A percentile compares a stretch with the other conserved stretches of the same genome.
phyloP scores from a whole-genome alignment of 2,329 filamentous ascomycete species.

The Ceratocystis destructans region DNA sequence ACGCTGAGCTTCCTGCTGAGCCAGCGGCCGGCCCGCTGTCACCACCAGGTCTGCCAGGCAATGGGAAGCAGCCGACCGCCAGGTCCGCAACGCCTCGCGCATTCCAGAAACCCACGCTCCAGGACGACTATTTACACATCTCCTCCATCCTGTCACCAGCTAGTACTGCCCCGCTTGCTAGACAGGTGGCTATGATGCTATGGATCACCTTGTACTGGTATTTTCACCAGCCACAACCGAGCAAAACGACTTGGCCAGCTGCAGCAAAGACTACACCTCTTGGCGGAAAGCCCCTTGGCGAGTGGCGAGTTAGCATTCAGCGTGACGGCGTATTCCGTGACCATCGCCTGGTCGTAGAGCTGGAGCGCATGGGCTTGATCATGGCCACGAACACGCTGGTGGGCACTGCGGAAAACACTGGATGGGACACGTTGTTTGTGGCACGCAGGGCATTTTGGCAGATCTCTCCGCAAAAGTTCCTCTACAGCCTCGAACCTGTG shows the following conservation, averaged over 20 bases:
- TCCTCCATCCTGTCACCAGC: constrained; percentile 81
- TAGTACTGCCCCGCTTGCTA: constrained; percentile 66
- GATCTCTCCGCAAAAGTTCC: constrained; percentile 69
- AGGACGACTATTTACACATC: constrained; percentile 74
- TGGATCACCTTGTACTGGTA: constrained; percentile 96
- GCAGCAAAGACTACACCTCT: constrained; percentile 52
- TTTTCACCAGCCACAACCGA: constrained; percentile 74
- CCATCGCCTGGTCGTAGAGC: constrained; percentile 70
- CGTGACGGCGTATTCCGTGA: constrained; percentile 79
- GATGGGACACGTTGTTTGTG: constrained; percentile 72
- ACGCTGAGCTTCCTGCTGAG: constrained; percentile 28
- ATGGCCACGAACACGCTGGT: constrained; percentile 62
- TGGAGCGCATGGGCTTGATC: constrained; percentile 85
- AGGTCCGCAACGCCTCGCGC: constrained; percentile 20
- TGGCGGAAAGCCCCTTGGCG: constrained; percentile 60
- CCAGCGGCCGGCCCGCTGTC: neutral
- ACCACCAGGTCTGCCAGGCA: neutral
- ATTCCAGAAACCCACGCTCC: constrained; percentile 60
- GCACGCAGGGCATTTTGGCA: constrained; percentile 81
- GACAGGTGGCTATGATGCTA: constrained; percentile 92
- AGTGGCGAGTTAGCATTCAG: constrained; percentile 77
- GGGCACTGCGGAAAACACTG: constrained; percentile 45
- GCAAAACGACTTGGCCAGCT: constrained; percentile 43
- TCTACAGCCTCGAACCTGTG: constrained; percentile 43
- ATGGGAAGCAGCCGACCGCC: neutral